Conservation (phyloP, 345 rosid species). For the Noccaea caerulescens region DNA sequence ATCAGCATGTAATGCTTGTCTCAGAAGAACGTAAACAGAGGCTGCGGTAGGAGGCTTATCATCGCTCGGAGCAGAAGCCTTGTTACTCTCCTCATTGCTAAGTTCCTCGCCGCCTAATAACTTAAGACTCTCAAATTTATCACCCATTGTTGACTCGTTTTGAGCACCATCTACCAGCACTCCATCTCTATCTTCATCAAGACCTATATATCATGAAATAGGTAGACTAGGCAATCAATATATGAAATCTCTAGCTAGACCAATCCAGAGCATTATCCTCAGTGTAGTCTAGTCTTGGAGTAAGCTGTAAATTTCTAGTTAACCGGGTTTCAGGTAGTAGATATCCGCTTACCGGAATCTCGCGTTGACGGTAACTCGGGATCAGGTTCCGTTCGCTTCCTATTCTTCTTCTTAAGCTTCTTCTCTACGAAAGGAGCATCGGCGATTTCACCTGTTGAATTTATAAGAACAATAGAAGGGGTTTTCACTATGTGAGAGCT, state of each 20-base stretch:
- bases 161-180: conserved; percentile 61
- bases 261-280: neutral
- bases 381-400: conserved; percentile 44
- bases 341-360: conserved; percentile 37
- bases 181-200: conserved; percentile 70
- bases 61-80: conserved; percentile 39
- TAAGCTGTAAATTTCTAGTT: conserved; percentile 8
- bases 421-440: conserved; percentile 34
- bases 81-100: conserved; percentile 44
- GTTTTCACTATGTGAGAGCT: neutral
- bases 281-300: neutral
- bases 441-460: conserved; percentile 37
- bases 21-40: conserved; percentile 79
- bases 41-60: conserved; percentile 87
- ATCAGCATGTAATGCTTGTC: conserved; percentile 87
- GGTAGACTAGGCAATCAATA: neutral
- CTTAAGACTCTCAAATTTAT: conserved; percentile 69
- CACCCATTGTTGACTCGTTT: conserved; percentile 93
- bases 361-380: conserved; percentile 31
- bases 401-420: conserved; percentile 40
- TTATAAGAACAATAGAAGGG: neutral
- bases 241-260: neutral
- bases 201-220: conserved; percentile 44
- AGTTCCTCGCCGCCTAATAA: conserved; percentile 46
- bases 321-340: neutral